These are phyloP conservation scores for Fusarium chlamydosporum DNA, from an alignment of 2,329 filamentous ascomycete species.

Conservation along the genomic window DNA sequence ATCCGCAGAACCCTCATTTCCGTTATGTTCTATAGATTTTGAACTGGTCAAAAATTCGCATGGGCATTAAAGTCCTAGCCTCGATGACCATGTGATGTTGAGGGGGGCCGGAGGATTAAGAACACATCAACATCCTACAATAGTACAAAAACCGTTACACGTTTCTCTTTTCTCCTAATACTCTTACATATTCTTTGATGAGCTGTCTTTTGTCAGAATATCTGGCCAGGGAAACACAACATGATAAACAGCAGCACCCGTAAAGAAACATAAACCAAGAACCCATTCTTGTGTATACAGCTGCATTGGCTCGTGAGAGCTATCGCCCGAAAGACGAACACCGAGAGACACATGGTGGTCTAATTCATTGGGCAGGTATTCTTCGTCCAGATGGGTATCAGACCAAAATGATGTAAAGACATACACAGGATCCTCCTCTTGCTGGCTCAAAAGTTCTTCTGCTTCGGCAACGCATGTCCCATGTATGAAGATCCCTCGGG, in stretches of 20 bases:
- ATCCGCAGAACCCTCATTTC: constrained; percentile 36
- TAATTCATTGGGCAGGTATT: constrained; percentile 39
- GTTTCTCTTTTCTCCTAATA: background rate
- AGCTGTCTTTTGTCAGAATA: background rate
- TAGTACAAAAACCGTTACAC: background rate
- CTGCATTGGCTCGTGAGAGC: constrained; percentile 1
- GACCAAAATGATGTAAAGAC: constrained; percentile 45
- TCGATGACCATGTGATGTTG: no score
- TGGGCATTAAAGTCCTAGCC: no score
- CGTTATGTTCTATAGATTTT: constrained; percentile 25
- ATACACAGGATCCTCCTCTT: background rate
- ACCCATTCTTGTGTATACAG: constrained; percentile 43
- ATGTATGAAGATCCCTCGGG: constrained; percentile 34
- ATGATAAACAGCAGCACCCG: constrained; percentile 8
- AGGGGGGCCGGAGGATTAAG: background rate
- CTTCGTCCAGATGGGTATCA: constrained; percentile 21
- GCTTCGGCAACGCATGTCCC: background rate
- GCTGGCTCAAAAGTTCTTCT: background rate
- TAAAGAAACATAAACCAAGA: constrained; percentile 48
- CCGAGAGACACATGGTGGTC: constrained; percentile 47
- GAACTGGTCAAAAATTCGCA: fast-evolving
- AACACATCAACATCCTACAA: background rate
- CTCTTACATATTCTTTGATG: background rate
- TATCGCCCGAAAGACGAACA: background rate
- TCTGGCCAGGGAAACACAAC: constrained; percentile 49